Conservation (phyloP, 805 yeast genomes). For the Saccharomycopsis microspora region DNA sequence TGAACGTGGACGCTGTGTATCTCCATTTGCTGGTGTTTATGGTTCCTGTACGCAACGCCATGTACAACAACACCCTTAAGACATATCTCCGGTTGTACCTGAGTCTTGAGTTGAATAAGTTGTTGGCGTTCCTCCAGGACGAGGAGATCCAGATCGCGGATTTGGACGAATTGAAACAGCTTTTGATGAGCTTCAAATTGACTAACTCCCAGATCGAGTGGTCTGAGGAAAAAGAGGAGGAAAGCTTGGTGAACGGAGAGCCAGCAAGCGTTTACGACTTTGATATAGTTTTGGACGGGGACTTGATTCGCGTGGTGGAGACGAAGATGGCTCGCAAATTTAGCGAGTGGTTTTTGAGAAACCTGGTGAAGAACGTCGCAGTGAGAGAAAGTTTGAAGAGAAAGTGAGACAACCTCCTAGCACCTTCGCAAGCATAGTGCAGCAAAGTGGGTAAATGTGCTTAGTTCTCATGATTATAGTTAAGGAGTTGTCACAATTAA, state of each 20-base stretch:
- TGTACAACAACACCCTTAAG: constrained; percentile 30
- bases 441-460: too few relatives aligned
- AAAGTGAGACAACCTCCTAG: neutral
- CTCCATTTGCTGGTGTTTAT: constrained; percentile 34
- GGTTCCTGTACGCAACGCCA: constrained; percentile 28
- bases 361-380: constrained; percentile 32
- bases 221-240: constrained; percentile 19
- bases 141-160: constrained; percentile 23
- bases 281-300: constrained; percentile 31
- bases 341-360: constrained; percentile 40
- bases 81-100: constrained; percentile 35
- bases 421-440: too few relatives aligned
- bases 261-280: constrained; percentile 30
- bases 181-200: constrained; percentile 32
- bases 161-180: constrained; percentile 27
- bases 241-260: constrained; percentile 28
- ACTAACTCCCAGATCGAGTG: constrained; percentile 34
- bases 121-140: constrained; percentile 29
- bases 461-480: too few relatives aligned
- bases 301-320: constrained; percentile 32
- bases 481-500: too few relatives aligned
- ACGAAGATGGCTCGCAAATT: constrained; percentile 33
- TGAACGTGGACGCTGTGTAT: constrained; percentile 28
- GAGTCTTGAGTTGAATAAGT: constrained; percentile 32
- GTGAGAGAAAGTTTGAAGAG: constrained; percentile 25